Evolutionary conservation across 2,329 filamentous ascomycete species (phyloP), one percentile per base, ranked within the genome.

Genomic region (Colletotrichum costaricense): DNA sequence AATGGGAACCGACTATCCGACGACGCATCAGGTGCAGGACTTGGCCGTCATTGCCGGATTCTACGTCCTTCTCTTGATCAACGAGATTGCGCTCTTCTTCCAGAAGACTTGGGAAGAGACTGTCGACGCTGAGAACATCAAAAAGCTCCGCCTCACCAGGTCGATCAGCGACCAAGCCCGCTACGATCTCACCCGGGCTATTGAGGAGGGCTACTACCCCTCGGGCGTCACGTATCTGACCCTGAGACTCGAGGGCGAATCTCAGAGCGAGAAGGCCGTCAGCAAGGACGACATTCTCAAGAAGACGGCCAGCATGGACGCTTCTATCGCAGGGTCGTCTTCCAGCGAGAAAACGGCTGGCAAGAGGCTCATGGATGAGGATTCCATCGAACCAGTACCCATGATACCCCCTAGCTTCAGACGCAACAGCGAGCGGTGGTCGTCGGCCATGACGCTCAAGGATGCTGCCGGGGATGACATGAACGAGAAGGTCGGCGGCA

Each of bases 1-100:
- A 6, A 59, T 69, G 38, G 67, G 38, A 16, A 68, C 73, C 3
- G 58, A 69, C 2, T 79, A 79, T 33, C 75, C 77, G 52, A 75
- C 76, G 7, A 72, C 62, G 19, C 76, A 79, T 64, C 77, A 79
- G 70, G 69, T 78, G 22, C 76, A 69, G 28, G 78, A 79, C 69
- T 63, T 79, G 9, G 75, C 74, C 24, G 74, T 78, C 8, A 67
- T 78, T 9, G 60, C 68, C 4, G 75, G 63, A 9, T 75, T 78
- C 19, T 79, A 78, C 49, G 56, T 71, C n/a, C 54, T 76, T 5
- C 73, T 78, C 1, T 49, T 78, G 6, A 52, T 54, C 8, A 72
- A 63, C 28, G 76, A 77, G 69, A 55, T 76, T 12, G 72, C 65
- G 24, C 73, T 74, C 33, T 60, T 74, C 54, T 74, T 74, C 69